Evolutionary conservation across 2,329 filamentous ascomycete species (phyloP), one percentile per base, ranked within the genome.

Genomic region (Sporothrix brasiliensis): DNA sequence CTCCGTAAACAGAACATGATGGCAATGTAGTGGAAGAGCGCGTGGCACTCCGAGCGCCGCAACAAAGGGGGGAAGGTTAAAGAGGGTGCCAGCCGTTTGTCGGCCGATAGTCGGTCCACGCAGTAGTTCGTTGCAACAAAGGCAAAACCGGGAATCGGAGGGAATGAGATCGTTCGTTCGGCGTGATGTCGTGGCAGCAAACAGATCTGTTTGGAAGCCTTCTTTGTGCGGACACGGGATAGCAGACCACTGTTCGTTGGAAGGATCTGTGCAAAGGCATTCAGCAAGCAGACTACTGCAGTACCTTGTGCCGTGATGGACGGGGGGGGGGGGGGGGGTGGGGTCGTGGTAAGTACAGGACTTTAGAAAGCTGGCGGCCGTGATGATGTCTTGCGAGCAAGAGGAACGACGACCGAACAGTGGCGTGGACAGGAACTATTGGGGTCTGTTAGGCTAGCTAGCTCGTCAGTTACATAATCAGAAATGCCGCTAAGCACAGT

Each of bases 1-100:
- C 87, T 89, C 75, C 88, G 84, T 72, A 91, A 82, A 79, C 88
- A 91, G 78, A 91, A 90, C 88, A 91, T 90, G 73, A 72, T 76
- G 75, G 52, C 60, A 69, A 50, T 19, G 21, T 65, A 34, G 49
- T 39, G 44, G n/a, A 14, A 9, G 41, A 13, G 11, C 7, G 61
- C 41, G 39, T 39, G 58, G 16, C 58, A 63, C 58, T 27, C 16
- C 41, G 24, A 47, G 47, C 21, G 58, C 19, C 10, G 5, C n/a
- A n/a, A 14, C 10, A 44, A 4, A 4, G 34, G 4, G 39, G 10
- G 4, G 11, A 10, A 44, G 34, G n/a, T 2, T n/a, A 11, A 39
- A 24, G 4, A 19, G 1, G 10, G 10, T 41, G 39, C n/a, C 1
- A 44, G 39, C 27, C 5, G 58, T 16, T 47, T 63, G 39, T 7